These are phyloP conservation scores for Ustilago curta DNA, from an alignment of 1,284 basidiomycete species.

Conservation along the genomic window DNA sequence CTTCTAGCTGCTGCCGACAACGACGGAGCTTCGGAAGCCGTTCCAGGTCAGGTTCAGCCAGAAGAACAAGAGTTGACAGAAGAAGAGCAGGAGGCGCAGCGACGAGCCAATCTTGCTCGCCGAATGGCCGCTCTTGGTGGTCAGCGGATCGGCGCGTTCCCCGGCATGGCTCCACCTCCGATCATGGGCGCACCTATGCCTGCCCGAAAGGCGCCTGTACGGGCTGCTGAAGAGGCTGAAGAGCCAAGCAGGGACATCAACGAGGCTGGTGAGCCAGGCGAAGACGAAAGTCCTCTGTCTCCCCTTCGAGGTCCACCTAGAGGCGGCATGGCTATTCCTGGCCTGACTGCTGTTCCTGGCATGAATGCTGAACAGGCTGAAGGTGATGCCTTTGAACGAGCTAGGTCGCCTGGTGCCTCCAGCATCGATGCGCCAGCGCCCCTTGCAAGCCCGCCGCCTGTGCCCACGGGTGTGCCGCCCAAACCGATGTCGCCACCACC, in stretches of 20 bases:
- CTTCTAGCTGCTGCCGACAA: slow-evolving; percentile 33
- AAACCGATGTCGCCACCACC: slow-evolving; percentile 39
- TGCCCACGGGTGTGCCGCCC: slow-evolving; percentile 34
- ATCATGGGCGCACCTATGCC: slow-evolving; percentile 70
- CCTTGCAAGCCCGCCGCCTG: slow-evolving; percentile 29
- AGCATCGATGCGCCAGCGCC: slow-evolving; percentile 26
- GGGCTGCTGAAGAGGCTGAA: slow-evolving; percentile 41
- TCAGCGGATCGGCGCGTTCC: slow-evolving; percentile 58
- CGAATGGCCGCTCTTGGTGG: slow-evolving; percentile 67
- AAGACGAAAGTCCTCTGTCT: slow-evolving; percentile 18
- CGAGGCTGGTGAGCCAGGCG: slow-evolving; percentile 68
- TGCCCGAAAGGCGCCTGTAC: slow-evolving; percentile 71
- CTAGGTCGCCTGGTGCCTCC: slow-evolving; percentile 33
- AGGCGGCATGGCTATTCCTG: slow-evolving; percentile 65
- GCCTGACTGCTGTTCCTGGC: slow-evolving; percentile 49
- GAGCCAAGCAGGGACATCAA: slow-evolving; percentile 62
- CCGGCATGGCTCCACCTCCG: slow-evolving; percentile 76
- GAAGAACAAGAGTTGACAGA: slow-evolving; percentile 51
- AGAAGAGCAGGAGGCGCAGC: slow-evolving; percentile 59
- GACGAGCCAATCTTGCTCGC: slow-evolving; percentile 59
- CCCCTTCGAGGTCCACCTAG: slow-evolving; percentile 29
- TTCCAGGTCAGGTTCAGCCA: slow-evolving; percentile 11
- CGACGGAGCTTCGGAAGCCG: not conserved
- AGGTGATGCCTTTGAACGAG: slow-evolving; percentile 37
- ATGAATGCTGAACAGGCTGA: slow-evolving; percentile 34